Evolutionary conservation across 2,329 filamentous ascomycete genomes (phyloP).

Genomic region (Xylaria sp.): DNA sequence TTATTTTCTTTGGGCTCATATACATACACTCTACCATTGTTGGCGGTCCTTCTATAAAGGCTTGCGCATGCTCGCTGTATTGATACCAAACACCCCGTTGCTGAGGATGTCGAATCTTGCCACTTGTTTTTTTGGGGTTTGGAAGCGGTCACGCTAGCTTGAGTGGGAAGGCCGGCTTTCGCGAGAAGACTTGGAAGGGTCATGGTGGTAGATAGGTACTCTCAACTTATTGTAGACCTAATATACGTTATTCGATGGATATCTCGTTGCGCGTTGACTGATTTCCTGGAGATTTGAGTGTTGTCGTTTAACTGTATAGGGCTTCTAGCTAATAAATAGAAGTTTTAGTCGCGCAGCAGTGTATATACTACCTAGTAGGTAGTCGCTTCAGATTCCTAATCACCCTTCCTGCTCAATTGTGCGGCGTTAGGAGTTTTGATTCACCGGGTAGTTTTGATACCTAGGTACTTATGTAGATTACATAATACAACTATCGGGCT

Average conservation of each 20-base stretch:
- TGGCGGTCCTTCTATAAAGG: conserved; percentile 2
- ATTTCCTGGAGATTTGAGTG: not conserved
- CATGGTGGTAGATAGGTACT: conserved; percentile 20
- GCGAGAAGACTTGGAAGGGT: conserved; percentile 11
- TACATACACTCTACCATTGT: conserved; percentile 13
- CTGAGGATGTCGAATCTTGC: conserved; percentile 38
- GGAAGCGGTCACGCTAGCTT: not conserved
- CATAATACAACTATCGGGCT: not conserved
- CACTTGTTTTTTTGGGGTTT: not conserved
- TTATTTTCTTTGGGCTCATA: conserved; percentile 17
- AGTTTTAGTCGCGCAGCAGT: too few relatives aligned
- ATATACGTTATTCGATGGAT: not conserved
- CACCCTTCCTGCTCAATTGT: too few relatives aligned
- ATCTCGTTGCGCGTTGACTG: not conserved
- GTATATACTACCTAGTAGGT: too few relatives aligned
- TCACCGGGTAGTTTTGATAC: too few relatives aligned
- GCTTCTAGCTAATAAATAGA: too few relatives aligned
- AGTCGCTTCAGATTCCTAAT: too few relatives aligned
- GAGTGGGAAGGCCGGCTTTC: not conserved
- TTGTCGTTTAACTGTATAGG: not conserved
- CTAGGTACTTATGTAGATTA: too few relatives aligned
- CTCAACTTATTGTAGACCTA: conserved; percentile 34
- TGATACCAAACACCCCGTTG: conserved; percentile 27
- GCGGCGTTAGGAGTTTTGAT: conserved; percentile 13
- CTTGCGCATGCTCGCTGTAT: conserved; percentile 18